phyloP scores from a whole-genome alignment of 108 stramenopile species.

The Discostella pseudostelligera region DNA sequence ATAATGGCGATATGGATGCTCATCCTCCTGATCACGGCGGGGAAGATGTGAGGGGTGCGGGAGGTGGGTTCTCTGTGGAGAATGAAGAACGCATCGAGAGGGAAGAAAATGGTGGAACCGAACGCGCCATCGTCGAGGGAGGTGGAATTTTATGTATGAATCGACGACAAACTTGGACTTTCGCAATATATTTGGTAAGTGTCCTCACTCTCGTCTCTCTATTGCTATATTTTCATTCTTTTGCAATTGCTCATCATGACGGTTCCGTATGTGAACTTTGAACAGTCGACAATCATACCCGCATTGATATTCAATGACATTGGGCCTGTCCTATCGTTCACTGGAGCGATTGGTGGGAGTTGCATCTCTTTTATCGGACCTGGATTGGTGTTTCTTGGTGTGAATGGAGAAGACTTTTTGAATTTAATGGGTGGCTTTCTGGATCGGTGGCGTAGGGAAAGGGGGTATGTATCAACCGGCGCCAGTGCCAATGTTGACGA shows the following conservation, averaged over 20 bases:
- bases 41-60: too few species aligned
- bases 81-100: constrained; percentile 30
- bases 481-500: constrained; percentile 16
- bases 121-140: constrained; percentile 28
- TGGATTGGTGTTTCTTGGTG: constrained; percentile 74
- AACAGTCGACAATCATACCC: constrained; percentile 51
- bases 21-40: too few species aligned
- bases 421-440: constrained; percentile 16
- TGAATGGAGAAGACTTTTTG: constrained; percentile 72
- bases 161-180: constrained; percentile 53
- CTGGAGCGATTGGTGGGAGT: constrained; percentile 74
- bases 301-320: constrained; percentile 74
- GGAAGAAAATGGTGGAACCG: constrained; percentile 24
- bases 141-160: constrained; percentile 47
- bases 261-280: neutral
- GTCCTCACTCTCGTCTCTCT: neutral
- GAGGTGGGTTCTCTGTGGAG: constrained; percentile 19
- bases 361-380: constrained; percentile 73
- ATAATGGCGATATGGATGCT: constrained; percentile 69
- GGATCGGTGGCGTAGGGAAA: constrained; percentile 21
- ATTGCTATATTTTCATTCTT: neutral
- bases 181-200: constrained; percentile 55
- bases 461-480: neutral
- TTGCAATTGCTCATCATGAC: neutral
- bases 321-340: constrained; percentile 77